Conservation (phyloP, 2,329 filamentous ascomycete species). For the Xylaria hypoxylon region DNA sequence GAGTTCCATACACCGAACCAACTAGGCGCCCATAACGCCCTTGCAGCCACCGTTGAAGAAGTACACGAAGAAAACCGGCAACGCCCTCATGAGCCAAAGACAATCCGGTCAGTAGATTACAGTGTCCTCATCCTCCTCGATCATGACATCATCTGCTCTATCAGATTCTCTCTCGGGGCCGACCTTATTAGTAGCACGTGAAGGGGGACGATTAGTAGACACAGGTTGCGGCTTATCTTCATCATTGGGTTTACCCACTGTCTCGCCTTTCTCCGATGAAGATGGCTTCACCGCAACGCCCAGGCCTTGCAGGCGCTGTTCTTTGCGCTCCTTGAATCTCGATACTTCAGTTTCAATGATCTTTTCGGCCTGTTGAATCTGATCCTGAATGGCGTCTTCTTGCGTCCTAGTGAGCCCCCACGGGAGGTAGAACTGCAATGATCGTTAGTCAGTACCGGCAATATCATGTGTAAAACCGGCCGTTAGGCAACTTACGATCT, state of each 20-base stretch:
- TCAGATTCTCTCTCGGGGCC: conserved; percentile 62
- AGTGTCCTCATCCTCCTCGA: conserved; percentile 88
- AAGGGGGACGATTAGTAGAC: conserved; percentile 53
- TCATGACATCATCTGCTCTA: conserved; percentile 80
- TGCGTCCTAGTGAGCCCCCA: conserved; percentile 79
- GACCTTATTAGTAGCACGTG: conserved; percentile 46
- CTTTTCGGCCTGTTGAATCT: conserved; percentile 73
- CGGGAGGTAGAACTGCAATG: conserved; percentile 81
- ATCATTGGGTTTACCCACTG: conserved; percentile 58
- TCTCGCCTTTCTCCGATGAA: conserved; percentile 53
- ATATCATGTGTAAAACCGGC: not conserved
- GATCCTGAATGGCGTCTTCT: conserved; percentile 75
- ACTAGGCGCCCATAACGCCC: conserved; percentile 27
- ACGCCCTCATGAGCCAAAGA: conserved; percentile 9
- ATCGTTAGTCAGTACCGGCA: conserved; percentile 20
- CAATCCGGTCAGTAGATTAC: conserved; percentile 78
- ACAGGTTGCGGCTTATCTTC: conserved; percentile 52
- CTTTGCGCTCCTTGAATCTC: conserved; percentile 67
- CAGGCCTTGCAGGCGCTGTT: conserved; percentile 56
- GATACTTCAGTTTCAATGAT: conserved; percentile 73
- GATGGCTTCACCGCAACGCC: conserved; percentile 48
- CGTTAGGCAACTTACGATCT: conserved; percentile 68
- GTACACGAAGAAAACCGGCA: conserved; percentile 20
- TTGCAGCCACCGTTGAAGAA: conserved; percentile 13
- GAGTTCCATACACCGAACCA: conserved; percentile 17